Conservation (phyloP, 768 basidiomycete genomes). For the Sarcodon aspratus region DNA sequence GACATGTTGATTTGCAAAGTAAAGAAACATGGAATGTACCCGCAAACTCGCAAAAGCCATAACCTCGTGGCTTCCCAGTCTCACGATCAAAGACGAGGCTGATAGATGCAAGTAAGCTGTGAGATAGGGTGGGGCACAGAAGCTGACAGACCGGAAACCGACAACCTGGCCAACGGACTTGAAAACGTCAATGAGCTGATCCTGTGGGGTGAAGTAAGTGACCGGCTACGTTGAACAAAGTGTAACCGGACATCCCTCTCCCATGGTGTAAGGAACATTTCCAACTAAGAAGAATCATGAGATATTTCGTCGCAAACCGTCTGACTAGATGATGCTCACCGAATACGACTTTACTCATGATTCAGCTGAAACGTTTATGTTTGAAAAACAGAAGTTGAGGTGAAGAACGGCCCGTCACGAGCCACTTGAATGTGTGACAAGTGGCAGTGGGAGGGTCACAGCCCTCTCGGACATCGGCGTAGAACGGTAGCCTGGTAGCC, state of each 20-base stretch:
- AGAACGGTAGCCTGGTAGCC: too few species aligned
- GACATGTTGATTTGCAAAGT: constrained; percentile 9
- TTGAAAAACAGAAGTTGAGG: too few species aligned
- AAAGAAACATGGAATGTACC: constrained; percentile 43
- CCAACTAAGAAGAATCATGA: constrained; percentile 40
- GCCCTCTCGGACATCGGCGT: too few species aligned
- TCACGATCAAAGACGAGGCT: constrained; percentile 86
- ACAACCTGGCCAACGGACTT: constrained; percentile 81
- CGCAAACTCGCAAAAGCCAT: constrained; percentile 89
- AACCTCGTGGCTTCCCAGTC: constrained; percentile 91
- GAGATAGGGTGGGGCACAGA: not conserved
- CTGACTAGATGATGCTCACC: constrained; percentile 29
- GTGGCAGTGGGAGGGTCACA: too few species aligned
- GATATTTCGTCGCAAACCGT: not conserved
- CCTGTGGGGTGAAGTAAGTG: constrained; percentile 23
- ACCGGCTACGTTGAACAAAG: not conserved
- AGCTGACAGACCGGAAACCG: constrained; percentile 57
- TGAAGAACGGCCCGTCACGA: too few species aligned
- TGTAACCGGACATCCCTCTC: constrained; percentile 36
- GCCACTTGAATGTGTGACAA: too few species aligned
- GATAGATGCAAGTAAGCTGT: constrained; percentile 2
- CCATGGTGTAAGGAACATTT: constrained; percentile 88
- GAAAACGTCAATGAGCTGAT: constrained; percentile 81
- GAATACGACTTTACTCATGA: constrained; percentile 65
- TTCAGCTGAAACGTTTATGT: not conserved